Base-by-base conservation (phyloP, 73 alveolate genomes). In the Paramecium pentaurelia region DNA sequence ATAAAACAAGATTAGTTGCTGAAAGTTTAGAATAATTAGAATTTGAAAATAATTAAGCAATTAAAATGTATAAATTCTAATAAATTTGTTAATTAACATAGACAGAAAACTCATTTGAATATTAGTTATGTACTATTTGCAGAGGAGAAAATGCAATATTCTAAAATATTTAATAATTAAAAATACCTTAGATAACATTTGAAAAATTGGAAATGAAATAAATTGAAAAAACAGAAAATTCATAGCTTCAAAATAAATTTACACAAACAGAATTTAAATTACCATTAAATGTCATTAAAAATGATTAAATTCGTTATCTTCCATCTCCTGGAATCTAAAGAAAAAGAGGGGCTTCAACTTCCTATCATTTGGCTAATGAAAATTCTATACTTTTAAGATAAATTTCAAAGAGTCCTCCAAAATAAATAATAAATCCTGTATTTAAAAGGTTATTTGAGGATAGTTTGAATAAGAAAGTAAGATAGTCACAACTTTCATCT, bases 11-110 rank as follows among this genome's bases (percentile, higher is more conserved):
- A 20, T 37, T 73, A 10, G 34, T 40, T 14, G 34, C 40, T 37
- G 87, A 73, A 34, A 73, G 58, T 34, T 73, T 73, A 38, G 87
- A 64, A 12, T 64, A 64, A 27, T 32, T 64, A 64, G 84, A 64
- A 64, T 34, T 32, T 64, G 42, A 64, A 64, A 64, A 64, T 64
- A 73, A 16, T 37, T 73, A 40, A 38, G 60, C 47, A 2, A 38
- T 36, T 1, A 73, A 73, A n/a, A 20, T 73, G 36, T 73, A 30
- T 37, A 73, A 16, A 44, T 8, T 36, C n/a, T 73, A 73, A 38
- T 37, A 36, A n/a, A 10, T 73, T 0, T 73, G 37, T 73, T 22
- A 73, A 73, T 9, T 40, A 6, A 34, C 87, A 3, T 37, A 73
- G 40, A 73, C 87, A 37, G 87, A 34, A 37, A 73, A 34, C 40